phyloP scores from a whole-genome alignment of 1,284 basidiomycete genomes.

The Ganoderma lucidum region DNA sequence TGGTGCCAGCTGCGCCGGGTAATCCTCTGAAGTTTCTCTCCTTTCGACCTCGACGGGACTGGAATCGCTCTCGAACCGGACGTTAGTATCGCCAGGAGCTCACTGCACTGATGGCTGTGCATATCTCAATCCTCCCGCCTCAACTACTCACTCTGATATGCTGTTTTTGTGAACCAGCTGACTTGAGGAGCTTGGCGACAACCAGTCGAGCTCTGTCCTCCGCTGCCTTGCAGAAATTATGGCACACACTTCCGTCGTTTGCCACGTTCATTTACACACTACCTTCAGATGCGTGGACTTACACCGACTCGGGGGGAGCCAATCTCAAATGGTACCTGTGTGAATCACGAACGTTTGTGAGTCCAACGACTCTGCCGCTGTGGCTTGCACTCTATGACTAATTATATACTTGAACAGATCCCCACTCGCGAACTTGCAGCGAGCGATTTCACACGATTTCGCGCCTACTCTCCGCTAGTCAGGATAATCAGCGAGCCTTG shows the following conservation, averaged over 20 bases:
- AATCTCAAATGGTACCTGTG: constrained; percentile 1
- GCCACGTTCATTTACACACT: neutral
- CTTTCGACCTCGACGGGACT: constrained; percentile 1
- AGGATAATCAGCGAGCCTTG: constrained; percentile 1
- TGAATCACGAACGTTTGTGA: neutral
- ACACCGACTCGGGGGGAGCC: neutral
- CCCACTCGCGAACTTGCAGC: neutral
- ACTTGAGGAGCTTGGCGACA: neutral
- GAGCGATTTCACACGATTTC: neutral
- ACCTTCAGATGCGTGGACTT: neutral
- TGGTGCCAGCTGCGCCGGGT: neutral
- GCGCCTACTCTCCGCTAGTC: neutral
- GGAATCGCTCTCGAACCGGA: neutral
- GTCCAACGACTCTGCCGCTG: neutral
- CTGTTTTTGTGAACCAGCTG: neutral
- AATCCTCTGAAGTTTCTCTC: neutral
- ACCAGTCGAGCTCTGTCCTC: neutral
- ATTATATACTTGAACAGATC: neutral
- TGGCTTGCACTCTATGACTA: neutral
- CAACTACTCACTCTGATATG: neutral
- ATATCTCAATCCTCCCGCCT: neutral
- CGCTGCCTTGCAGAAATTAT: neutral
- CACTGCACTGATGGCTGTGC: neutral
- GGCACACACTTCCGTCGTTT: neutral
- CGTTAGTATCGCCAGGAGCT: neutral